Percentiles rank a stretch among this genome's conserved stretches.
Evolutionary conservation across 1,139 yeast genomes (phyloP).

Genomic region (Taiozyma sp.): DNA sequence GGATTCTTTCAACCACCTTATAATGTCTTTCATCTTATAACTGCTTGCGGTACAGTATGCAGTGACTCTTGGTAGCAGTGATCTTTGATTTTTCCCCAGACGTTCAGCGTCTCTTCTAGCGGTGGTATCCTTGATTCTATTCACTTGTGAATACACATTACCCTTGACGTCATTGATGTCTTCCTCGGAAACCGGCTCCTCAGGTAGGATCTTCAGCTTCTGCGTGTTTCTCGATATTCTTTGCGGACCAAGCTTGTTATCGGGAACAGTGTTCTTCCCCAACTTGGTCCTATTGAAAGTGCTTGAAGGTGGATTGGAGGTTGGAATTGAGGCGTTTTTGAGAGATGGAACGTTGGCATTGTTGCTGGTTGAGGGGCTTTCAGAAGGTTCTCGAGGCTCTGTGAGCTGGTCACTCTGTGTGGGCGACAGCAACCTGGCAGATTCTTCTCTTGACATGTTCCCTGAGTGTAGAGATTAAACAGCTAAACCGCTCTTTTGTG

Average conservation of each 20-base stretch:
- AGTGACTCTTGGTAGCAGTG: conserved; percentile 79
- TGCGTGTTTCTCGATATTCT: conserved; percentile 85
- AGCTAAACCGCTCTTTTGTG: not conserved
- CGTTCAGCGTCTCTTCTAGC: conserved; percentile 95
- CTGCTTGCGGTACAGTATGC: conserved; percentile 96
- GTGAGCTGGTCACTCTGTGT: not conserved
- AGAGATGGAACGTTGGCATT: not conserved
- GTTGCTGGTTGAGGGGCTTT: not conserved
- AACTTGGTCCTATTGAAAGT: not conserved
- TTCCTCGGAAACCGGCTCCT: conserved; percentile 50
- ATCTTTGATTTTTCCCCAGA: conserved; percentile 85
- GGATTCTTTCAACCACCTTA: conserved; percentile 80
- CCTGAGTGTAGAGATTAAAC: too few species aligned
- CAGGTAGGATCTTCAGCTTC: conserved; percentile 81
- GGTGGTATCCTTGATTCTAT: conserved; percentile 80
- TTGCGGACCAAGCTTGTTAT: conserved; percentile 65
- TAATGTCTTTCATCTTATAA: conserved; percentile 79
- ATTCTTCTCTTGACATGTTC: not conserved
- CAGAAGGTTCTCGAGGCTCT: not conserved
- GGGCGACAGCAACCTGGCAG: not conserved
- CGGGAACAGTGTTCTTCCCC: conserved; percentile 5
- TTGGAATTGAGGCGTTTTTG: not conserved
- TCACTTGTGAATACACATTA: conserved; percentile 76
- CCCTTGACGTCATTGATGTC: conserved; percentile 34
- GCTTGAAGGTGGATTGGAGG: not conserved